Percentiles rank a stretch among this genome's conserved stretches.
These are phyloP conservation scores for Begonia peltatifolia DNA, from an alignment of 306 rosid genomes.

Conservation along the genomic window DNA sequence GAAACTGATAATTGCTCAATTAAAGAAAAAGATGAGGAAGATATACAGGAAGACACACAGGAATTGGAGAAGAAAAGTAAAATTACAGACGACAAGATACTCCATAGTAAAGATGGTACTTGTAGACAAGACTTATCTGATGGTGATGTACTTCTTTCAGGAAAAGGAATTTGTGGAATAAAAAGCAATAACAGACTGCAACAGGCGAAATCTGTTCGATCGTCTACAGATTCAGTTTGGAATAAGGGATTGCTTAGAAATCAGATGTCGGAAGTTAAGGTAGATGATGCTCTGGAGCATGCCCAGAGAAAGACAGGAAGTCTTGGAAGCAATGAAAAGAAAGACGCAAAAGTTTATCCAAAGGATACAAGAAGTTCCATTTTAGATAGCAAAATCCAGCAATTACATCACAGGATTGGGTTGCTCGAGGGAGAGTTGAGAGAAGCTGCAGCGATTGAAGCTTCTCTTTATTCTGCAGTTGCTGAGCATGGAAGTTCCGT, in stretches of 20 bases:
- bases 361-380: constrained; percentile 46
- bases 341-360: constrained; percentile 61
- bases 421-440: constrained; percentile 89
- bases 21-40: constrained; percentile 20
- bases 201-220: constrained; percentile 74
- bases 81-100: constrained; percentile 27
- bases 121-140: constrained; percentile 19
- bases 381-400: constrained; percentile 55
- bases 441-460: constrained; percentile 88
- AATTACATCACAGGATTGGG: constrained; percentile 62
- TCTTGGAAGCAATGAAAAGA: constrained; percentile 35
- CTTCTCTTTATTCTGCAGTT: constrained; percentile 77
- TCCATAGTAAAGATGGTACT: constrained; percentile 12
- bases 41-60: constrained; percentile 10
- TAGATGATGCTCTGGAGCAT: constrained; percentile 33
- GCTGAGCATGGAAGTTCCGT: constrained; percentile 99
- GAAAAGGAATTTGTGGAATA: constrained; percentile 17
- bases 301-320: constrained; percentile 26
- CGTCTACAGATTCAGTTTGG: constrained; percentile 42
- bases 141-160: constrained; percentile 13
- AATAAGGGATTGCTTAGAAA: constrained; percentile 23
- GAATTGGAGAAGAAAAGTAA: constrained; percentile 19
- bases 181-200: constrained; percentile 45
- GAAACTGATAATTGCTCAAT: constrained; percentile 15
- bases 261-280: constrained; percentile 31